Base-by-base conservation (phyloP, 1,284 basidiomycete genomes). In the Sparassis latifolia region DNA sequence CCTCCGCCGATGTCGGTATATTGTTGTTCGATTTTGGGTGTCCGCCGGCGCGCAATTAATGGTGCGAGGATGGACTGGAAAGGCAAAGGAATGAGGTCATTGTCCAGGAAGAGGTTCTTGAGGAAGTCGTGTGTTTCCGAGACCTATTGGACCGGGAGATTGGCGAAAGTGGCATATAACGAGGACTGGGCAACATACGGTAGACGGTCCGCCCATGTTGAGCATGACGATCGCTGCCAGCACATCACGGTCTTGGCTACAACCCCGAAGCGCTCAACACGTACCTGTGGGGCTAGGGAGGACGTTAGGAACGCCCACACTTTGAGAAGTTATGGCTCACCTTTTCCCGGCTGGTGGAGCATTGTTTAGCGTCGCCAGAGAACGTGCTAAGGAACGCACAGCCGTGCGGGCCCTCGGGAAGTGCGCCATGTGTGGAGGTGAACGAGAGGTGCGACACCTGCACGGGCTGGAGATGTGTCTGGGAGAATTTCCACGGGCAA, bases 121-220 rank as follows among this genome's bases (percentile, higher is more conserved):
- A 99, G 79, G 68, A 98, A 99, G 69, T 86, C 82, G 64, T 91
- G 76, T 4, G 93, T 94, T 73, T 93, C 91, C 29, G 83, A 71
- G 42, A 92, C 83, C 89, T 92, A 64, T 51, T 52, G 37, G 32
- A 37, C 35, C 6, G 35, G 35, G 12, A 7, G 35, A 12, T 37
- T 37, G 7, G 12, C 35, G 6, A 37, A 12, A 37, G 35, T 12
- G 20, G 35, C 12, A 37, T 37, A 37, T 6, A 37, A 6, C 35
- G 7, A 7, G 35, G 35, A 12, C 35, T 4, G n/a, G 33, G 33
- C n/a, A 35, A 53, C 83, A 62, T 64, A 92, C 92, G 46, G 92
- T 97, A 40, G 89, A 83, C 7, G 96, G 96, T 0, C 96, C 96
- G 44, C 96, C 96, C 96, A 99, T 98, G 71, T 98, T 99, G 74